Evolutionary conservation across 140 eudicot species (phyloP), one percentile per base, ranked within the genome.

Genomic region (Eryngium alpinum): DNA sequence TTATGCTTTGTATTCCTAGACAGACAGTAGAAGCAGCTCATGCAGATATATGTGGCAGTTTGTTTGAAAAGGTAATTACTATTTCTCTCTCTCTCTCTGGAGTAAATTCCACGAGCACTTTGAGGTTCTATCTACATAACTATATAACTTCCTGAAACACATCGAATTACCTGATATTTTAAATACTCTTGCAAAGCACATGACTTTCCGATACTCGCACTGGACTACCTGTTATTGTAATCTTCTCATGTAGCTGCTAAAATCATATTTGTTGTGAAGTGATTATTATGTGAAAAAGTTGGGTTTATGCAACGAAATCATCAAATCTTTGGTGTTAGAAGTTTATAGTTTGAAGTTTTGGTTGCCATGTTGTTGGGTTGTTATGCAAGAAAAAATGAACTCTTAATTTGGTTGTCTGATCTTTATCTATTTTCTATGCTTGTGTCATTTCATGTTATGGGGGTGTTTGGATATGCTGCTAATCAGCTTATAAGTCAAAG

Each of bases 1-100:
- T 96, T 79, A 83, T 96, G 98, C 93, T 96, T 80, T 96, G 99
- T 84, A 84, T 96, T 75, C 98, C 93, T 28, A 92, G 87, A 81
- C 88, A 91, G 89, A 90, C 91, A 43, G 98, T 93, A 81, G 99
- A 91, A 84, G 87, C 89, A 83, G 90, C 91, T 76, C 97, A 96
- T 65, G 90, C 96, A 63, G 99, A 96, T 43, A 90, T 93, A 72
- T 96, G 97, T 76, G 99, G 98, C 59, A 83, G 91, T 83, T 69
- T 90, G 86, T 96, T 96, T 80, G 98, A 96, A 77, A 96, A 96
- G 99, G 99, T 90, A 83, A 81, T 77, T 71, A 11, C 81, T 78
- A 44, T 18, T 72, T 3, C 51, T 9, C 33, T 13, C 17, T 28
- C 27, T 14, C 28, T 49, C n/a, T 15, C 27, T 27, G 1, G 15